These are phyloP conservation scores for Hypoxylon sp. DNA, from an alignment of 2,329 filamentous ascomycete species.

Conservation along the genomic window DNA sequence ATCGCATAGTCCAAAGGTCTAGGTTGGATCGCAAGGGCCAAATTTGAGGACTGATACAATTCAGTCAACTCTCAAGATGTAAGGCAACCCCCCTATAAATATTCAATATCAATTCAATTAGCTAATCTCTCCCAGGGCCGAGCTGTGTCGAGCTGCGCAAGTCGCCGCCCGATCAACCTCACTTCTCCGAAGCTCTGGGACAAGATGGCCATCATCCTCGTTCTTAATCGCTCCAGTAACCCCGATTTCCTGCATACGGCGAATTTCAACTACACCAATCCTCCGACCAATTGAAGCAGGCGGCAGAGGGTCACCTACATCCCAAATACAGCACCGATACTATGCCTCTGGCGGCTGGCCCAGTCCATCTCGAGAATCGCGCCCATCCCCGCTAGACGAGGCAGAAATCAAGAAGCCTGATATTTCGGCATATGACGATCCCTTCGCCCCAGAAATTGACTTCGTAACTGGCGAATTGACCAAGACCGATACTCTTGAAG, in stretches of 20 bases:
- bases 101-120: slow-evolving; percentile 23
- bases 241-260: slow-evolving; percentile 23
- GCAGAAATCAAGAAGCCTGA: slow-evolving; percentile 45
- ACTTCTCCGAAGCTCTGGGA: slow-evolving; percentile 44
- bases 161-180: slow-evolving; percentile 47
- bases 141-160: slow-evolving; percentile 49
- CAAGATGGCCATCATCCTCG: slow-evolving; percentile 40
- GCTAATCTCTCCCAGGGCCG: slow-evolving; percentile 44
- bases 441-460: slow-evolving; percentile 48
- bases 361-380: slow-evolving; percentile 19
- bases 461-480: slow-evolving; percentile 51
- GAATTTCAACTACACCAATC: slow-evolving; percentile 40
- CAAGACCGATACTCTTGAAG: slow-evolving; percentile 40
- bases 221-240: slow-evolving; percentile 18
- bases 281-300: slow-evolving; percentile 21
- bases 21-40: background rate
- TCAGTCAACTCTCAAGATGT: slow-evolving; percentile 43
- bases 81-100: background rate
- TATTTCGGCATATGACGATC: slow-evolving; percentile 40
- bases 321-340: slow-evolving; percentile 26
- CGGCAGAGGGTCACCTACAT: slow-evolving; percentile 8
- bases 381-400: slow-evolving; percentile 12
- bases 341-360: slow-evolving; percentile 35
- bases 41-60: slow-evolving; percentile 8
- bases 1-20: background rate